Evolutionary conservation across 2,329 filamentous ascomycete genomes (phyloP).

Genomic region (Aspergillus ruber): DNA sequence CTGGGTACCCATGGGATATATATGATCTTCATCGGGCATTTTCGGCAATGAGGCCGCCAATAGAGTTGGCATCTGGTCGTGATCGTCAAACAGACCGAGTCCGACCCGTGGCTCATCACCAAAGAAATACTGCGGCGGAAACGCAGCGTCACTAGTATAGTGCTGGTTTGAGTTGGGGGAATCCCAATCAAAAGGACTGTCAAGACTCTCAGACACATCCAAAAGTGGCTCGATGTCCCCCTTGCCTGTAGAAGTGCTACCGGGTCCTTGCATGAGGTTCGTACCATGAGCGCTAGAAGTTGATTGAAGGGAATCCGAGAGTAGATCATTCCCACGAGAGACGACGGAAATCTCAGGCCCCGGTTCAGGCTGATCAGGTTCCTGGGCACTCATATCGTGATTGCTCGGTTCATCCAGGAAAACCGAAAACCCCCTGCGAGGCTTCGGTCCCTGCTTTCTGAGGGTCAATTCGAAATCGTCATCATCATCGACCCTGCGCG

Average conservation of each 20-base stretch:
- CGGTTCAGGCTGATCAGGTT: conserved; percentile 4
- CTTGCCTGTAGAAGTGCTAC: conserved; percentile 18
- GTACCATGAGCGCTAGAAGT: conserved; percentile 8
- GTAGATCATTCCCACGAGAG: conserved; percentile 10
- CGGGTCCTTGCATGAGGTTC: conserved; percentile 5
- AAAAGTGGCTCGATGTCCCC: conserved; percentile 35
- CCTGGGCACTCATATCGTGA: conserved; percentile 4
- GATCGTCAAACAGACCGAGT: conserved; percentile 19
- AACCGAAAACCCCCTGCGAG: conserved; percentile 26
- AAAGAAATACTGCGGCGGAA: conserved; percentile 22
- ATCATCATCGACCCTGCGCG: conserved; percentile 18
- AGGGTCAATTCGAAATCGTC: conserved; percentile 30
- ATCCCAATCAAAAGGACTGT: conserved; percentile 18
- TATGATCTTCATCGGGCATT: conserved; percentile 15
- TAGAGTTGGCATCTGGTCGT: conserved; percentile 28
- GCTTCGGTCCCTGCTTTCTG: conserved; percentile 21
- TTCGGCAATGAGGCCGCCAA: conserved; percentile 22
- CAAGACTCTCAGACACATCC: conserved; percentile 18
- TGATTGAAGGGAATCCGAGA: conserved; percentile 9
- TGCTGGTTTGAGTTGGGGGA: conserved; percentile 17
- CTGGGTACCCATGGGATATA: conserved; percentile 13
- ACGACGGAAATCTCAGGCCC: conserved; percentile 9
- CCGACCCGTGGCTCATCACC: conserved; percentile 14
- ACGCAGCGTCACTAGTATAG: conserved; percentile 12
- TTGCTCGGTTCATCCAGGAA: conserved; percentile 29